phyloP scores from a whole-genome alignment of 2,329 filamentous ascomycete species.

The Fusarium oligoseptatum region DNA sequence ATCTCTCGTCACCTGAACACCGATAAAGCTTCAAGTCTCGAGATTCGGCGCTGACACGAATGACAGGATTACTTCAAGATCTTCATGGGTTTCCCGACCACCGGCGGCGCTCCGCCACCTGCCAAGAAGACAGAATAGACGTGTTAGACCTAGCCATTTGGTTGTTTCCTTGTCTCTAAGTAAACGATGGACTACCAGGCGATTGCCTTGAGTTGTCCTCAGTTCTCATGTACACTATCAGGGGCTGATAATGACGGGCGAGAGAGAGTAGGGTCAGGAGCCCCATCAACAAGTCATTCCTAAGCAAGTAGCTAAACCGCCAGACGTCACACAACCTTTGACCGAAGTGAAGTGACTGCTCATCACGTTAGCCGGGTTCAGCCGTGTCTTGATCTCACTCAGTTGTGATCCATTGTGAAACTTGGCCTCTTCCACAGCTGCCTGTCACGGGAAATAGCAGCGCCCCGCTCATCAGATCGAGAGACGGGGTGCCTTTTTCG shows the following conservation, averaged over 20 bases:
- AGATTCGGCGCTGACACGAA: slow-evolving; percentile 6
- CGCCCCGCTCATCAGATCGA: background rate
- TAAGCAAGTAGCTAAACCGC: slow-evolving; percentile 8
- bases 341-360: slow-evolving; percentile 9
- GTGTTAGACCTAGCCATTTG: background rate
- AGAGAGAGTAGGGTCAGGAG: background rate
- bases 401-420: background rate
- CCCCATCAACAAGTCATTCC: slow-evolving; percentile 8
- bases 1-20: background rate
- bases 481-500: slow-evolving; percentile 15
- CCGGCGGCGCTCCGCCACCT: slow-evolving; percentile 74
- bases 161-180: background rate
- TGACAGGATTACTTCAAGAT: slow-evolving; percentile 86
- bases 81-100: slow-evolving; percentile 88
- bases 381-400: background rate
- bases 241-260: background rate
- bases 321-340: background rate
- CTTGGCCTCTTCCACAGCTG: background rate
- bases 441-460: background rate
- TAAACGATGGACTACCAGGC: background rate
- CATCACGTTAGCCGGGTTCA: slow-evolving; percentile 5
- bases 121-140: slow-evolving; percentile 60
- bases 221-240: slow-evolving; percentile 1
- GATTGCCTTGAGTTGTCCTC: background rate
- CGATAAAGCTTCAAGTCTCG: background rate